phyloP scores from a whole-genome alignment of 345 rosid species.

The Barbarea vulgaris region DNA sequence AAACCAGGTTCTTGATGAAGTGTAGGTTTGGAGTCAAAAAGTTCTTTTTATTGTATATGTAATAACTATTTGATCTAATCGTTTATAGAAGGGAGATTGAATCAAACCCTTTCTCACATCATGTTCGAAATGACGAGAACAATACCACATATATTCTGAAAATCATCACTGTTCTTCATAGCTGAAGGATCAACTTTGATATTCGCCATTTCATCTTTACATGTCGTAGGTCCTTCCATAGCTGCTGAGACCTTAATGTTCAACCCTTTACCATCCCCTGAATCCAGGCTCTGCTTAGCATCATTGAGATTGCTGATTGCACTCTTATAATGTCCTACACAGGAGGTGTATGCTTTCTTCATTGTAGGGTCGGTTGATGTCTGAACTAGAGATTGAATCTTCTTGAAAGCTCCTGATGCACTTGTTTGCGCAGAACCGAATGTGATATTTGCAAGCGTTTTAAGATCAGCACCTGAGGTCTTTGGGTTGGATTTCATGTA shows the following conservation, averaged over 20 bases:
- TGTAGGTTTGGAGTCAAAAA: neutral
- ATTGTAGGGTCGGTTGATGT: conserved; percentile 6
- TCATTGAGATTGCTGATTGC: conserved; percentile 29
- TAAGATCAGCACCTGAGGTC: conserved; percentile 17
- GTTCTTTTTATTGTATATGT: neutral
- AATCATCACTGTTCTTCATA: conserved; percentile 29
- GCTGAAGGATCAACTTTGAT: conserved; percentile 26
- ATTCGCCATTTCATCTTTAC: conserved; percentile 11
- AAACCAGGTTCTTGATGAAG: neutral
- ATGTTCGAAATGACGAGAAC: conserved; percentile 41
- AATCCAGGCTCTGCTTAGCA: conserved; percentile 18
- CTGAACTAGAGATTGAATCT: conserved; percentile 4
- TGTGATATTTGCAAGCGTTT: conserved; percentile 24
- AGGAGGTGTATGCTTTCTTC: conserved; percentile 31
- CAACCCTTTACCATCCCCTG: conserved; percentile 22
- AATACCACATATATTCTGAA: conserved; percentile 35
- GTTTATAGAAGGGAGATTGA: conserved; percentile 2
- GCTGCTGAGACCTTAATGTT: conserved; percentile 41
- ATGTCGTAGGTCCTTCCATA: conserved; percentile 32
- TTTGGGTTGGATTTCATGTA: conserved; percentile 32
- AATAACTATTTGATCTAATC: neutral
- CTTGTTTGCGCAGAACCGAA: conserved; percentile 33
- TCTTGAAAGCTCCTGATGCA: conserved; percentile 18
- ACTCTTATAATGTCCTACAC: conserved; percentile 19
- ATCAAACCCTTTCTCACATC: conserved; percentile 21